Conservation (phyloP, 495 filamentous ascomycete genomes). For the Daldinia grandis region DNA sequence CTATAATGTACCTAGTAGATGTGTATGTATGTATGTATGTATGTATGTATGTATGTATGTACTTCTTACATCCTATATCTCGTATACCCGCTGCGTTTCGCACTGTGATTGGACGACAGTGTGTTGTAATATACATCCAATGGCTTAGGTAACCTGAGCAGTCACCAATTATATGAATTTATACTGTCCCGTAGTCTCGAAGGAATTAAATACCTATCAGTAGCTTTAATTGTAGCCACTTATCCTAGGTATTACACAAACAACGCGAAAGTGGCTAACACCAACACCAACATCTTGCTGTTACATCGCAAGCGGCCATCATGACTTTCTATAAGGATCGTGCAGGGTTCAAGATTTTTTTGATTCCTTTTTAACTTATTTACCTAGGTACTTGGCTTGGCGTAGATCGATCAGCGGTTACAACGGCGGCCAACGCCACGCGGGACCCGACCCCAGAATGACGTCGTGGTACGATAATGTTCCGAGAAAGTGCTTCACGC, state of each 20-base stretch:
- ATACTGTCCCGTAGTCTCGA: not conserved
- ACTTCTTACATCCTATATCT: not conserved
- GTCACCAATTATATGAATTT: not conserved
- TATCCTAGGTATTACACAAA: constrained; percentile 7
- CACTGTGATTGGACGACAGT: constrained; percentile 17
- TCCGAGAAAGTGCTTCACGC: constrained; percentile 29
- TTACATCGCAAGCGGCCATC: not conserved
- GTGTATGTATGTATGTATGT: too few relatives aligned
- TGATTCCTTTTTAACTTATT: not conserved
- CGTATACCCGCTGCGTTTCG: constrained; percentile 3
- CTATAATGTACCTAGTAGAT: too few relatives aligned
- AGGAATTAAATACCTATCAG: not conserved
- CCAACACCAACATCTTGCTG: constrained; percentile 5
- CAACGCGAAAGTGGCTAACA: not conserved
- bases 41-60: too few relatives aligned
- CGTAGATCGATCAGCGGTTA: constrained; percentile 36
- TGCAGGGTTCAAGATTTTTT: constrained; percentile 9
- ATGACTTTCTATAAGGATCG: not conserved
- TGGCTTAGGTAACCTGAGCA: not conserved
- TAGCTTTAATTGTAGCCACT: constrained; percentile 3
- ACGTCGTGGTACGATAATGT: constrained; percentile 35
- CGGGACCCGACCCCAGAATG: constrained; percentile 29
- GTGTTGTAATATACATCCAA: not conserved
- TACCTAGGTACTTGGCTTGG: constrained; percentile 2
- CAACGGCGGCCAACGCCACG: constrained; percentile 23